phyloP scores from a whole-genome alignment of 192 early-diverging fungal species.

The Backusella parvicylindrica region DNA sequence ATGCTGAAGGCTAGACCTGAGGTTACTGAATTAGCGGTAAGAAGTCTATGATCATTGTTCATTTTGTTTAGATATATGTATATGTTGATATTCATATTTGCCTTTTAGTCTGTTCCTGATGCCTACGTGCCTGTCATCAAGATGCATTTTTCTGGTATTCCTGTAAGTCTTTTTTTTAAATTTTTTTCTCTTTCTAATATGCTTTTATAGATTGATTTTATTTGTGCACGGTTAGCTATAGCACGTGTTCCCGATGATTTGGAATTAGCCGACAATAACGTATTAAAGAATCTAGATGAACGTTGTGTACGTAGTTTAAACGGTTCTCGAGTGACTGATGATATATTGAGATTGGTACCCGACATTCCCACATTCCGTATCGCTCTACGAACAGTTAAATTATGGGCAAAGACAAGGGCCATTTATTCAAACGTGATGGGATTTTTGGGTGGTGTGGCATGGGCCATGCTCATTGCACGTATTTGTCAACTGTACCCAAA shows the following conservation, averaged over 20 bases:
- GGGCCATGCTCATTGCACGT: conserved; percentile 96
- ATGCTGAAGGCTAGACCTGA: conserved; percentile 80
- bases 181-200: conserved; percentile 9
- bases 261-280: conserved; percentile 79
- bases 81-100: neutral
- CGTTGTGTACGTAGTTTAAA: conserved; percentile 86
- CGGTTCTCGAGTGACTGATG: conserved; percentile 96
- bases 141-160: conserved; percentile 88
- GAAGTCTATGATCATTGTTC: neutral
- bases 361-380: conserved; percentile 85
- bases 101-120: conserved; percentile 66
- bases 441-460: conserved; percentile 97
- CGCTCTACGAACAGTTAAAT: conserved; percentile 90
- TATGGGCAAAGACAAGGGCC: conserved; percentile 92
- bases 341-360: conserved; percentile 91
- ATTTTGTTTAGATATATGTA: neutral
- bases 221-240: conserved; percentile 78
- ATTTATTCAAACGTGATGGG: conserved; percentile 97
- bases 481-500: conserved; percentile 97
- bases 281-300: conserved; percentile 88
- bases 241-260: conserved; percentile 80
- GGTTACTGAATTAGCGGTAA: conserved; percentile 79
- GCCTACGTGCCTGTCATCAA: conserved; percentile 96
- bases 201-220: conserved; percentile 78
- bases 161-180: conserved; percentile 41